phyloP scores from a whole-genome alignment of 768 basidiomycete genomes.

The Suillus placidus region DNA sequence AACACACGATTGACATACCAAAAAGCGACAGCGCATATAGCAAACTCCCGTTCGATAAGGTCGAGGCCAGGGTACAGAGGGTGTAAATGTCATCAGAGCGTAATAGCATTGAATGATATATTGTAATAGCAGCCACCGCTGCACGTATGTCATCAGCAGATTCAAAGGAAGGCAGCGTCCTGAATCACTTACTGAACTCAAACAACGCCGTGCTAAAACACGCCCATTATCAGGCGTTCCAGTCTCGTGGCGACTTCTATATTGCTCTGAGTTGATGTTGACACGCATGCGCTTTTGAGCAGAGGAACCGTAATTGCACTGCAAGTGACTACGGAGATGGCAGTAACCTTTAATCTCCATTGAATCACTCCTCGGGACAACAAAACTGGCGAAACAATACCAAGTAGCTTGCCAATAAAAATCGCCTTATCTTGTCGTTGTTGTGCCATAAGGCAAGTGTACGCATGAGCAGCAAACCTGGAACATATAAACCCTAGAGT shows the following conservation, averaged over 20 bases:
- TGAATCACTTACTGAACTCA: conserved; percentile 13
- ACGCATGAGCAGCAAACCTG: conserved; percentile 15
- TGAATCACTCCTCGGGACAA: neutral
- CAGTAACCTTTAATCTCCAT: conserved; percentile 4
- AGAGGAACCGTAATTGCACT: neutral
- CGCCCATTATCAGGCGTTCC: conserved; percentile 10
- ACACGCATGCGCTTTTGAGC: conserved; percentile 8
- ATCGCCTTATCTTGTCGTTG: neutral
- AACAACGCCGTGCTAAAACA: conserved; percentile 12
- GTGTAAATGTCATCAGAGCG: neutral
- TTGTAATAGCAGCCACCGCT: conserved; percentile 7
- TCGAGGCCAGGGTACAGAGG: neutral
- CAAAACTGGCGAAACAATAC: conserved; percentile 1
- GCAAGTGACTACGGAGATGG: conserved; percentile 10
- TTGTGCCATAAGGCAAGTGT: conserved; percentile 13
- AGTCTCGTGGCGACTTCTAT: conserved; percentile 9
- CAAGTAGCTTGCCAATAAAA: conserved; percentile 12
- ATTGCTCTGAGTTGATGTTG: no score
- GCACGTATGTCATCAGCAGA: neutral
- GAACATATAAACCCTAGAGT: neutral
- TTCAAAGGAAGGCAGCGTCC: neutral
- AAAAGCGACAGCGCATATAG: conserved; percentile 14
- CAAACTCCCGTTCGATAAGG: conserved; percentile 12
- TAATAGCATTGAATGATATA: neutral
- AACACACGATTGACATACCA: conserved; percentile 3